A percentile compares a stretch with the other conserved stretches of the same genome.
These are phyloP conservation scores for Akebia trifoliata DNA, from an alignment of 164 flowering plant genomes.

Conservation along the genomic window DNA sequence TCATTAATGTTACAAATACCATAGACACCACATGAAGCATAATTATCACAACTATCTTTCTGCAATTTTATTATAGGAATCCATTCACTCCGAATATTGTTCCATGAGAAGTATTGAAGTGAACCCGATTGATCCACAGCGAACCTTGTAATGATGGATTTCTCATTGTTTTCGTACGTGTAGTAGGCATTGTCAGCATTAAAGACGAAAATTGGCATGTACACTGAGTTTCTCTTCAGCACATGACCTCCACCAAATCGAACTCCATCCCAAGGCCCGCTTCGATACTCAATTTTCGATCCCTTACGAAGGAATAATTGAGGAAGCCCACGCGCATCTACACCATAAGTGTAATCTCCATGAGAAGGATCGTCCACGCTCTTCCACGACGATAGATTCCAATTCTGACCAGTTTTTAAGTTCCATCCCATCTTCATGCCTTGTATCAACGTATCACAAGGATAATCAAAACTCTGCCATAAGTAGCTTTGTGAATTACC, in stretches of 20 bases:
- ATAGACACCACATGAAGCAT: not conserved
- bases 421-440: slow-evolving; percentile 26
- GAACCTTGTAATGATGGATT: too few species aligned
- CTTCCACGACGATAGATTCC: slow-evolving; percentile 21
- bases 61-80: not conserved
- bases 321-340: slow-evolving; percentile 14
- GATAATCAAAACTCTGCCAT: slow-evolving; percentile 27
- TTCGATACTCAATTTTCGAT: not conserved
- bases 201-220: not conserved
- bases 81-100: not conserved
- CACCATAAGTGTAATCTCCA: slow-evolving; percentile 13
- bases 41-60: not conserved
- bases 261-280: slow-evolving; percentile 9
- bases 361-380: slow-evolving; percentile 16
- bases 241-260: not conserved
- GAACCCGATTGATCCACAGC: too few species aligned
- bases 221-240: not conserved
- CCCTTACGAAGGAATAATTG: slow-evolving; percentile 7
- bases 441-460: slow-evolving; percentile 21
- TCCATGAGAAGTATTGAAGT: not conserved
- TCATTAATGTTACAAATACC: not conserved
- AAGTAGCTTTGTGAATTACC: slow-evolving; percentile 1
- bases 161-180: too few species aligned
- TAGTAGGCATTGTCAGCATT: not conserved
- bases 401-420: slow-evolving; percentile 9